These are phyloP conservation scores for Lodderomyces metapsilosis DNA, from an alignment of 1,139 yeast genomes.

Conservation along the genomic window DNA sequence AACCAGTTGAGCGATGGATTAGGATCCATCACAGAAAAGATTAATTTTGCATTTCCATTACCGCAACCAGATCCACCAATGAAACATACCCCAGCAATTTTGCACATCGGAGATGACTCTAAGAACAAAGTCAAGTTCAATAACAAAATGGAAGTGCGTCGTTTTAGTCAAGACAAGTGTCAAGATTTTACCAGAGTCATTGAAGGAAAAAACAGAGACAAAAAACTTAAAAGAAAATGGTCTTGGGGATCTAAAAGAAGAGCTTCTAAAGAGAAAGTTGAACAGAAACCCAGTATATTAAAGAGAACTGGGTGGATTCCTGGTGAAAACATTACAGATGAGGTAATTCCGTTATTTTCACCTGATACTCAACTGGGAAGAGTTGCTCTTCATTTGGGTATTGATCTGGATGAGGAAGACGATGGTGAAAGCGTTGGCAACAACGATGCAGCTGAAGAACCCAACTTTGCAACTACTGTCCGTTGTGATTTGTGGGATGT, in stretches of 20 bases:
- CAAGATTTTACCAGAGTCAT: neutral
- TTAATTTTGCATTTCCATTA: neutral
- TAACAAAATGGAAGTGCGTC: neutral
- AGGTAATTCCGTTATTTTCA: neutral
- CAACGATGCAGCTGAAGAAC: neutral
- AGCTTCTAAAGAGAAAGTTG: neutral
- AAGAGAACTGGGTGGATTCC: neutral
- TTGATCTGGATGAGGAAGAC: neutral
- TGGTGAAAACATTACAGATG: neutral
- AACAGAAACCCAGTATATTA: neutral
- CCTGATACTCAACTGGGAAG: neutral
- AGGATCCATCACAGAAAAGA: neutral
- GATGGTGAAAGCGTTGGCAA: neutral
- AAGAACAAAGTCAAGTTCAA: neutral
- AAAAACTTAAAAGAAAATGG: neutral
- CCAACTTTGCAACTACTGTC: neutral
- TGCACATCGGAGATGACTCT: neutral
- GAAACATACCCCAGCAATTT: neutral
- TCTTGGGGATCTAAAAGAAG: neutral
- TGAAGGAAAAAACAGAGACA: neutral
- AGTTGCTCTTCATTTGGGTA: neutral
- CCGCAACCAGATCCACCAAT: neutral
- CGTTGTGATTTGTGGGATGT: neutral
- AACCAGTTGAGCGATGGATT: neutral
- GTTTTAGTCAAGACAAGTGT: neutral